Percentiles rank a stretch among this genome's conserved stretches.
These are phyloP conservation scores for Lipomyces chichibuensis DNA, from an alignment of 805 yeast genomes.

Conservation along the genomic window DNA sequence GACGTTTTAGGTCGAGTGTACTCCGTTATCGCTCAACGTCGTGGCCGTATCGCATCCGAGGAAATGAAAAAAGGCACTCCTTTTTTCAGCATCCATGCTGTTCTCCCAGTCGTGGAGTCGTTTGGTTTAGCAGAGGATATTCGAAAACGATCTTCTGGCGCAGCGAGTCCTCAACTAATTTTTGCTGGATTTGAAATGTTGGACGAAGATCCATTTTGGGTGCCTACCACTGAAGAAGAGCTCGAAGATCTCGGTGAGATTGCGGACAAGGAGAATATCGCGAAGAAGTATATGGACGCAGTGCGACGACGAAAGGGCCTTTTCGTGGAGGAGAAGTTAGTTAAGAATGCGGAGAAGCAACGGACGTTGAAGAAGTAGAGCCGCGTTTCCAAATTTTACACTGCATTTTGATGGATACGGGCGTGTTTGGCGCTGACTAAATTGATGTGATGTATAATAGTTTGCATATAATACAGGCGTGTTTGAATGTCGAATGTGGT, in stretches of 20 bases:
- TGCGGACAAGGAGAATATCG: constrained; percentile 90
- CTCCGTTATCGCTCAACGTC: constrained; percentile 86
- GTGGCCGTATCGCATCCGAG: constrained; percentile 83
- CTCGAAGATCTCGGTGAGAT: constrained; percentile 88
- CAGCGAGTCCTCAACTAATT: constrained; percentile 93
- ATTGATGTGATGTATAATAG: too few species aligned
- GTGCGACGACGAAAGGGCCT: constrained; percentile 87
- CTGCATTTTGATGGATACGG: not conserved
- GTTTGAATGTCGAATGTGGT: too few species aligned
- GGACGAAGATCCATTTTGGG: constrained; percentile 97
- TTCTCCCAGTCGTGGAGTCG: constrained; percentile 91
- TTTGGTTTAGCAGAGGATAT: constrained; percentile 97
- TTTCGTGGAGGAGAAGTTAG: constrained; percentile 85
- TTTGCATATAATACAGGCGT: too few species aligned
- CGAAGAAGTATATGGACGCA: constrained; percentile 79
- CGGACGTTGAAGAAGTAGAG: constrained; percentile 63
- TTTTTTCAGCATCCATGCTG: constrained; percentile 82
- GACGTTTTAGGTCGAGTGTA: constrained; percentile 95
- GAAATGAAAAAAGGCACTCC: constrained; percentile 99
- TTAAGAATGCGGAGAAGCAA: constrained; percentile 92
- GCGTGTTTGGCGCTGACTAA: not conserved
- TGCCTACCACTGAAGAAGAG: constrained; percentile 96
- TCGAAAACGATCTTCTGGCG: constrained; percentile 90
- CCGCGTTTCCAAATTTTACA: not conserved
- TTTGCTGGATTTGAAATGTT: constrained; percentile 85